Base-by-base conservation (phyloP, 441 rosid genomes). In the Populus trichocarpa region DNA sequence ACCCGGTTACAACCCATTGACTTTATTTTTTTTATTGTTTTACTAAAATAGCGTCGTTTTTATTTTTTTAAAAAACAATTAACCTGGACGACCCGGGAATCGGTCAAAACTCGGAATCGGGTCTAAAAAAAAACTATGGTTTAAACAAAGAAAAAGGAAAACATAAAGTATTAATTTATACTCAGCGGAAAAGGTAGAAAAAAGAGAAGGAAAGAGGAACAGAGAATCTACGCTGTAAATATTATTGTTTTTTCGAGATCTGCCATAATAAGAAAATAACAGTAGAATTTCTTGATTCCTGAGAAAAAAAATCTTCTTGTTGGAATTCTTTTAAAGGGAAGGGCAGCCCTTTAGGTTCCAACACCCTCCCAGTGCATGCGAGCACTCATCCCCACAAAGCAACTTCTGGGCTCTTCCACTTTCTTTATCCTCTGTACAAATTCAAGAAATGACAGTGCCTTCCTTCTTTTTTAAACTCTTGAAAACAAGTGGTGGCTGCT, bases 391-490 rank as follows among this genome's bases (percentile, higher is more conserved):
- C 73, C 59, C 28, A 6, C 33, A 59, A 32, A 30, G 9, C 32
- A 70, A 28, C 28, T 59, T 68, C 65, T 38, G 35, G 16, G 35
- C 11, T 38, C 2, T 3, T 23, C 33, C 8, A 28, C 32, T 26
- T 18, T 10, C 3, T 13, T 57, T n/a, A 22, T 74, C n/a, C 32
- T 30, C 6, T 72, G 6, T 67, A 18, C 69, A 53, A 68, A 42
- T 71, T 42, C 28, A 75, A 72, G 53, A 72, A 82, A 50, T 64
- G 75, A 53, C 38, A 42, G 22, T 32, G 23, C 65, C 5, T 65
- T 9, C 2, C 32, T 30, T 30, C 32, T 30, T 30, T 16, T 14
- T 66, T 1, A 8, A 33, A 40, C 22, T 65, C 77, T 61, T 25
- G 46, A 69, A n/a, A 59, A 25, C 42, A 22, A 28, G 33, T 35